Evolutionary conservation across 2,329 filamentous ascomycete genomes (phyloP).

Genomic region (Phaeomoniella chlamydospora): DNA sequence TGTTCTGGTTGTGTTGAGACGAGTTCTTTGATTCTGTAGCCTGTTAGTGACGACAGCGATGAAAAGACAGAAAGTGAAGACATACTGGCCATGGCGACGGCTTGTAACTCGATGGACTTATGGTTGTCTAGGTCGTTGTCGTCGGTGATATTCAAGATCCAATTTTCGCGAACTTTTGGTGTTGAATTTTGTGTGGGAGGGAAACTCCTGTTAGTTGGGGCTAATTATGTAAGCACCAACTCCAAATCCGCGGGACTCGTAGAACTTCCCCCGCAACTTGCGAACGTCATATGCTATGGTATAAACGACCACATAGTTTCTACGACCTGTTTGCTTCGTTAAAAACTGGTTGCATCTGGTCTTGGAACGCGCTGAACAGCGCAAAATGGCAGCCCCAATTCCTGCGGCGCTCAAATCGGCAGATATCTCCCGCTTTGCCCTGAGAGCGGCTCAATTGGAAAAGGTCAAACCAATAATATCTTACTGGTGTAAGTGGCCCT

Average conservation of each 20-base stretch:
- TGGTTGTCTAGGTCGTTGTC: neutral
- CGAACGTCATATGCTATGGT: neutral
- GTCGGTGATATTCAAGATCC: neutral
- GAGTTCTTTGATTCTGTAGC: conserved; percentile 95
- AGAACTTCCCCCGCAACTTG: neutral
- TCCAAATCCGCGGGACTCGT: neutral
- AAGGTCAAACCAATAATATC: conserved; percentile 72
- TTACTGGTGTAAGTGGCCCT: conserved; percentile 69
- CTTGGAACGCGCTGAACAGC: too few relatives aligned
- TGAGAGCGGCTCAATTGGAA: conserved; percentile 72
- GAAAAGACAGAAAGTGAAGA: too few relatives aligned
- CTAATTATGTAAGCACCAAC: neutral
- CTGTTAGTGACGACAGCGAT: neutral
- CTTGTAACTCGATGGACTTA: neutral
- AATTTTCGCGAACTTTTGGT: neutral
- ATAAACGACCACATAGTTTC: neutral
- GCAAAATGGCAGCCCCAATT: conserved; percentile 54
- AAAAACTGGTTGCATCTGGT: too few relatives aligned
- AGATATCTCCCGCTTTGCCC: conserved; percentile 72
- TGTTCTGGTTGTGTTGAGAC: conserved; percentile 96
- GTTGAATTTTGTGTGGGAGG: neutral
- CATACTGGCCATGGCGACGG: conserved; percentile 13
- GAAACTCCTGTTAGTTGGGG: too few relatives aligned
- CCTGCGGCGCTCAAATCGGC: conserved; percentile 62
- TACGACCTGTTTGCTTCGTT: neutral